These are phyloP conservation scores for Monilinia polystroma DNA, from an alignment of 2,329 filamentous ascomycete species.

Conservation along the genomic window DNA sequence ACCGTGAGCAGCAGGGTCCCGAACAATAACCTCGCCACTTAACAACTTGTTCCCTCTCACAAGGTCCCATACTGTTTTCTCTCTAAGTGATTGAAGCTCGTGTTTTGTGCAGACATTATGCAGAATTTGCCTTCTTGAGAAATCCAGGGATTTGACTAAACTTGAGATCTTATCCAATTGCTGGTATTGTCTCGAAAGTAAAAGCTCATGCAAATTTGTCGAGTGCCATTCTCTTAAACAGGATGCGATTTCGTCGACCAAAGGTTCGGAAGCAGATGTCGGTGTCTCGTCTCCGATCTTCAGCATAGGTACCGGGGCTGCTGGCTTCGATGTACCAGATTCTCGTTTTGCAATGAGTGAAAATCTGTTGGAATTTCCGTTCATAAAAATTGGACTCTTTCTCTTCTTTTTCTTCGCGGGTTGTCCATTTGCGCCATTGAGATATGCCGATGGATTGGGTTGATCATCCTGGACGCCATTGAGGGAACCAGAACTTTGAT, in stretches of 20 bases:
- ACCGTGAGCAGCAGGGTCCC: constrained; percentile 79
- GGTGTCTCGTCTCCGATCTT: constrained; percentile 97
- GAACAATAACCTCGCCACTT: constrained; percentile 89
- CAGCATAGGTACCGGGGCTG: constrained; percentile 92
- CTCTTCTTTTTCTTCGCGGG: constrained; percentile 28
- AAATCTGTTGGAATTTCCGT: constrained; percentile 38
- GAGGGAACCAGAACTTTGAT: neutral
- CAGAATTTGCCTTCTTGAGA: constrained; percentile 82
- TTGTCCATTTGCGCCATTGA: constrained; percentile 19
- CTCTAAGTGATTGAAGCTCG: constrained; percentile 77
- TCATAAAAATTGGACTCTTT: constrained; percentile 28
- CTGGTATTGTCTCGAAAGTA: constrained; percentile 78
- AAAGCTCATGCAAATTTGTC: constrained; percentile 87
- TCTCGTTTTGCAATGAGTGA: constrained; percentile 57
- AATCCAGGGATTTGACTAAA: constrained; percentile 79
- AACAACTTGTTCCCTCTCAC: constrained; percentile 93
- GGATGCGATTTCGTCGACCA: constrained; percentile 96
- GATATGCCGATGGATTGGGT: neutral
- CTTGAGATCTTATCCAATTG: constrained; percentile 77
- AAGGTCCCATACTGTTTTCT: constrained; percentile 93
- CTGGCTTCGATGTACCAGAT: constrained; percentile 69
- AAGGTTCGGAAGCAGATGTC: constrained; percentile 80
- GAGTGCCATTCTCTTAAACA: constrained; percentile 98
- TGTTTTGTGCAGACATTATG: constrained; percentile 89
- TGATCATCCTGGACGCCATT: neutral